Conservation (phyloP, 257 asterid genomes). For the Solanum appendiculatum region DNA sequence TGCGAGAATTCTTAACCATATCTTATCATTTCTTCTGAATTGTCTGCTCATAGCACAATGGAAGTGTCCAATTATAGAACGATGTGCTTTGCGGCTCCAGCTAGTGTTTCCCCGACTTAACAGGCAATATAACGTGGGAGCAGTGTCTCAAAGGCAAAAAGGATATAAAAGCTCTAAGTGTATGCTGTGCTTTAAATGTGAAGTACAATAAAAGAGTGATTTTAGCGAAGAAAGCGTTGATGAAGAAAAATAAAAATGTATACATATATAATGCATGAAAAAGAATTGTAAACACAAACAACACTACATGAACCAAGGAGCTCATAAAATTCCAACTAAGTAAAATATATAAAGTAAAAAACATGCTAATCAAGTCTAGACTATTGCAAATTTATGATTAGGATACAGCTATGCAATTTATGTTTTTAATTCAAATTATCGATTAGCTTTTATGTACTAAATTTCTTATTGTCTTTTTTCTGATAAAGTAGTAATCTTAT, state of each 20-base stretch:
- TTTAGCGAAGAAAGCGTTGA: background rate
- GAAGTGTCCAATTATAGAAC: background rate
- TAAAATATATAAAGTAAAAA: background rate
- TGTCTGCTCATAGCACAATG: background rate
- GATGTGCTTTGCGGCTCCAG: background rate
- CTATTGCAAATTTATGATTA: background rate
- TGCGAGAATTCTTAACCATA: background rate
- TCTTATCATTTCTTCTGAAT: background rate
- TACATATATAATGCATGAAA: background rate
- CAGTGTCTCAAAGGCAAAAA: background rate
- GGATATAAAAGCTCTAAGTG: background rate
- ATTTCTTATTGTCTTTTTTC: background rate
- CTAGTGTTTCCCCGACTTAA: background rate
- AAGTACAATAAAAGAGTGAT: background rate
- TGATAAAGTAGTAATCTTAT: background rate
- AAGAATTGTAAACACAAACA: background rate
- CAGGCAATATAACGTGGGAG: background rate
- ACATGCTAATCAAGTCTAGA: background rate
- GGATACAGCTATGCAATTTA: background rate
- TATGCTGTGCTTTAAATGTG: background rate
- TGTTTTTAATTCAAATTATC: background rate
- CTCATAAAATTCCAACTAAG: background rate
- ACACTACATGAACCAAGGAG: background rate
- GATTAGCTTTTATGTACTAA: background rate
- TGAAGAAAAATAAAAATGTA: background rate